Base-by-base conservation (phyloP, 192 early-diverging fungal species). In the Umbelopsis isabellina region DNA sequence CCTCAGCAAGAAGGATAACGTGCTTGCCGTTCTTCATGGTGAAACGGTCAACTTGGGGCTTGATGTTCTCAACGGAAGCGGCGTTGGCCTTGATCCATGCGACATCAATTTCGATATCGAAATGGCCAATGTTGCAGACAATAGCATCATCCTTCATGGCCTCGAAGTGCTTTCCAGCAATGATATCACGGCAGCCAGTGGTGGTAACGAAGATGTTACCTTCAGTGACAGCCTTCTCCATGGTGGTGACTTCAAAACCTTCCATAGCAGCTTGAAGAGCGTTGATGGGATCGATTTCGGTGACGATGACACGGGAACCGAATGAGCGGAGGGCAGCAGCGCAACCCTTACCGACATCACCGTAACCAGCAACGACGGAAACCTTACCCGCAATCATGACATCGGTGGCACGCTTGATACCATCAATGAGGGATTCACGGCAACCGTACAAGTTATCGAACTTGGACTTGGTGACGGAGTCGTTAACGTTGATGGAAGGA, bases 331-430 rank as follows among this genome's bases (percentile, higher is more conserved):
- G 92, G 68, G 97, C 96, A 80, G 91, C 92, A 75, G 97, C 96
- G 82, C 94, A 97, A 77, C 97, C 97, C 93, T 99, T 99, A 83
- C 97, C 97, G 82, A 99, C 97, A 86, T 99, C 97, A 85, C 97
- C 97, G 92, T 97, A 99, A 82, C 97, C 96, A 79, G 95, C 96
- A 78, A 97, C 96, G 69, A 97, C 93, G 67, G 94, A 88, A 58
- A 99, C 92, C 91, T 99, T 99, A 72, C 97, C 97, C 78, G 97
- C 97, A 84, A 99, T 99, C 95, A 97, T 97, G 80, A 98, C 97
- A 80, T 98, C 97, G 79, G 97, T 98, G 79, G 97, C 97, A 81
- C 97, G 92, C 96, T 98, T 98, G 90, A 97, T 98, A 79, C 97
- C 97, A 86, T 98, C 97, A 71, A 98, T 93, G 75, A 98, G 88